Evolutionary conservation across 1,284 basidiomycete genomes (phyloP), one percentile per base, ranked within the genome.

Genomic region (Irpex rosettiformis): DNA sequence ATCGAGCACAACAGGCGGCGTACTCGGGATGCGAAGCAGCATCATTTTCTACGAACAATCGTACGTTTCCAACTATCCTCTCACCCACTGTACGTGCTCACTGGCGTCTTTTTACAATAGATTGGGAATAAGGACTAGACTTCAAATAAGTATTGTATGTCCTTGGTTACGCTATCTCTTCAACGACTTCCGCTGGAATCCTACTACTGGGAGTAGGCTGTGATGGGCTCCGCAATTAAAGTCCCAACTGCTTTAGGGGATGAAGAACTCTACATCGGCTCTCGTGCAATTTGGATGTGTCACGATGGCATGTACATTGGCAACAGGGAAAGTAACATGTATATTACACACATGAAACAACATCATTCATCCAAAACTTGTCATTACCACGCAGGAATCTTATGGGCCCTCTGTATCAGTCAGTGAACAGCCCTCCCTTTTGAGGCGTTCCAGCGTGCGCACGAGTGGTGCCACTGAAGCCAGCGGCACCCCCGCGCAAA

Each of bases 391-490:
- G 10, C 10, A n/a, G 7, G 27, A 51, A 27, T 28, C 22, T 18
- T 45, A 8, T 45, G n/a, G 18, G 43, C 6, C 5, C 6, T 45
- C 22, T 51, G 21, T 28, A 7, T 59, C 54, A 69, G 47, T 69
- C 68, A 4, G 60, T 56, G 55, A 69, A 69, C 57, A 69, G 27
- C 18, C 67, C 67, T 16, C 68, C 66, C 30, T 66, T 65, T 52
- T 66, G 51, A 54, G 63, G 61, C 7, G 60, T 58, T 30, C 28
- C 47, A 16, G 48, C 25, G 11, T 25, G 48, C 51, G 51, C 22
- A 21, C 42, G 16, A 22, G 16, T 18, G 18, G 43, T 22, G 21
- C 30, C 40, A 11, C 33, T 22, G 1, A 16, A 24, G 3, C 57
- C 55, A 21, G 25, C 21, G 49, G 27, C 51, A 30, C 21, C 65